phyloP scores from a whole-genome alignment of 2,329 filamentous ascomycete genomes.

The Nemania sp. region DNA sequence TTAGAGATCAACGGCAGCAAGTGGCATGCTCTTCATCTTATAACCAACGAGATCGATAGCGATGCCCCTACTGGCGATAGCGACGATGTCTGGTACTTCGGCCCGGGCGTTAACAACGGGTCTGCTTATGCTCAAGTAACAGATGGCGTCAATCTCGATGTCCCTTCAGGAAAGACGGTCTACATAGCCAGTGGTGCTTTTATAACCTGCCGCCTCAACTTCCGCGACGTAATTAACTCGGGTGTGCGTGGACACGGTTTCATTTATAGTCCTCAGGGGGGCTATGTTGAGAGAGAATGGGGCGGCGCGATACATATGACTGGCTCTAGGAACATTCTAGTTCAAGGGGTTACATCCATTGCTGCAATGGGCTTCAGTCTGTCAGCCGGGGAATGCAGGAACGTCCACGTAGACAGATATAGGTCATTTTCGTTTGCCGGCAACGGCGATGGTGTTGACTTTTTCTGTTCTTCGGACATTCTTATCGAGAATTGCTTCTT shows the following conservation, averaged over 20 bases:
- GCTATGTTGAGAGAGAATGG: conserved; percentile 3
- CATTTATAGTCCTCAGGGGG: conserved; percentile 34
- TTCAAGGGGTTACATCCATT: conserved; percentile 42
- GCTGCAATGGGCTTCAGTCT: conserved; percentile 38
- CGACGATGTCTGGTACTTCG: conserved; percentile 45
- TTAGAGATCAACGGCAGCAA: conserved; percentile 47
- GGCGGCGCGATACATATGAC: conserved; percentile 33
- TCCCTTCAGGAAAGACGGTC: conserved; percentile 38
- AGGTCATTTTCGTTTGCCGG: conserved; percentile 40
- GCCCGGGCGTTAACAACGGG: conserved; percentile 38
- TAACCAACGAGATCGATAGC: conserved; percentile 41
- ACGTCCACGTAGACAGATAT: conserved; percentile 40
- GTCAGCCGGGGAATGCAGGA: conserved; percentile 35
- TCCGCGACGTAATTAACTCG: conserved; percentile 39
- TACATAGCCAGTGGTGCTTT: conserved; percentile 41
- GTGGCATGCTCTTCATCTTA: conserved; percentile 46
- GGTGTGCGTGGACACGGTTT: conserved; percentile 45
- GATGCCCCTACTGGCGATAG: conserved; percentile 34
- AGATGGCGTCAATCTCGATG: conserved; percentile 30
- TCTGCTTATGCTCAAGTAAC: conserved; percentile 36
- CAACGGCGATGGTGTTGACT: conserved; percentile 48
- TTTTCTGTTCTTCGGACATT: conserved; percentile 44
- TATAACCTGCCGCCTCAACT: conserved; percentile 37
- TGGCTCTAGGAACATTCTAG: conserved; percentile 37
- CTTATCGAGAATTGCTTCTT: conserved; percentile 52